These are phyloP conservation scores for Bathelium albidoporum DNA, from an alignment of 495 filamentous ascomycete genomes.

Conservation along the genomic window DNA sequence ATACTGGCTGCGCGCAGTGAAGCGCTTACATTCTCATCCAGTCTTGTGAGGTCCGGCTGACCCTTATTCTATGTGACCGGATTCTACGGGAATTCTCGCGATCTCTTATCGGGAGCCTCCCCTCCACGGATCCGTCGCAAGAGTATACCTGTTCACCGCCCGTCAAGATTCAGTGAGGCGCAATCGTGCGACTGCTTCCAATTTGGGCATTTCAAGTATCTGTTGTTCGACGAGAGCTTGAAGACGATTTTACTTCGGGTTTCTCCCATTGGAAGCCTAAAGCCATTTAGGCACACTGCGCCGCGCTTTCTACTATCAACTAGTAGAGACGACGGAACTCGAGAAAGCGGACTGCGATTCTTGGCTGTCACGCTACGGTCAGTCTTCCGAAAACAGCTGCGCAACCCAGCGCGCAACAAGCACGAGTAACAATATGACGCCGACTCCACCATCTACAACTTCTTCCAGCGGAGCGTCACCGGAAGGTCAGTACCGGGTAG, in stretches of 20 bases:
- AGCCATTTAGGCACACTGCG: too few relatives aligned
- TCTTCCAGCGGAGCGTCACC: constrained; percentile 71
- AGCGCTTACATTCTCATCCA: not conserved
- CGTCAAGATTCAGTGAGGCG: not conserved
- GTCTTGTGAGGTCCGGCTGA: too few relatives aligned
- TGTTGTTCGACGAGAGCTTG: too few relatives aligned
- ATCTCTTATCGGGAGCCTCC: not conserved
- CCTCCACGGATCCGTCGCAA: not conserved
- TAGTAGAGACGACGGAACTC: too few relatives aligned
- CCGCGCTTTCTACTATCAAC: too few relatives aligned
- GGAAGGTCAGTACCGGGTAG: constrained; percentile 76
- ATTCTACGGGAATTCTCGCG: not conserved
- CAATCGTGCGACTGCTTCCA: too few relatives aligned
- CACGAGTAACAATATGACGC: constrained; percentile 51
- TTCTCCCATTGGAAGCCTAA: too few relatives aligned
- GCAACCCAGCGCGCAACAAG: not conserved
- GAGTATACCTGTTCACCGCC: not conserved
- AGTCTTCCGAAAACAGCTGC: not conserved
- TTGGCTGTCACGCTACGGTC: not conserved
- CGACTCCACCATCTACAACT: constrained; percentile 82
- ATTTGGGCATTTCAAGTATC: too few relatives aligned
- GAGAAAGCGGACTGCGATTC: too few relatives aligned
- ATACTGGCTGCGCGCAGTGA: not conserved
- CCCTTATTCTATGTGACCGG: not conserved
- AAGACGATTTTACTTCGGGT: too few relatives aligned